phyloP scores from a whole-genome alignment of 192 early-diverging fungal genomes.

The Blastocladiella britannica region DNA sequence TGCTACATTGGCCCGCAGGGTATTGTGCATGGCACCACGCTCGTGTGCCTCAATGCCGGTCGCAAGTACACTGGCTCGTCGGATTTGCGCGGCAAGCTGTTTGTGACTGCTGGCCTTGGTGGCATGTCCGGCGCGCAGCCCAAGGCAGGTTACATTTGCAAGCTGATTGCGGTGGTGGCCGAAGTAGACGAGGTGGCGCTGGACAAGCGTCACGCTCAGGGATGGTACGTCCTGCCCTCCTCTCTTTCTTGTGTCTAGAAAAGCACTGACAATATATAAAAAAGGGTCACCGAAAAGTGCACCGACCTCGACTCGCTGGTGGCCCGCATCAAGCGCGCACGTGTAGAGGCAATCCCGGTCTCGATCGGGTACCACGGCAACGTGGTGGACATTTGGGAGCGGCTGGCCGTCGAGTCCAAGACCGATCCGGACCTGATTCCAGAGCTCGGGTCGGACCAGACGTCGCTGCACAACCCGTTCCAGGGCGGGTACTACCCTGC shows the following conservation, averaged over 20 bases:
- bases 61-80: conserved; percentile 7
- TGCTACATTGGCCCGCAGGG: conserved; percentile 13
- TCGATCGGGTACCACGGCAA: conserved; percentile 11
- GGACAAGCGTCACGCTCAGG: not conserved
- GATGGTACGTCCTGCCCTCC: no score
- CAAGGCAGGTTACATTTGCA: conserved; percentile 8
- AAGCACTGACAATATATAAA: conserved; percentile 7
- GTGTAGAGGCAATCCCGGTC: conserved; percentile 1
- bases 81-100: conserved; percentile 9
- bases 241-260: no score
- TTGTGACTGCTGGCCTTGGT: conserved; percentile 8
- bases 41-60: conserved; percentile 7
- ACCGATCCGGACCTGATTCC: conserved; percentile 5
- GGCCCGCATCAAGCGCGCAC: conserved; percentile 7
- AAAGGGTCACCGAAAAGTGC: conserved; percentile 5
- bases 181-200: conserved; percentile 6
- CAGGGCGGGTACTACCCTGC: conserved; percentile 10
- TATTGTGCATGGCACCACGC: conserved; percentile 10
- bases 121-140: conserved; percentile 11
- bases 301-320: conserved; percentile 5
- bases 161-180: conserved; percentile 8
- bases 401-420: conserved; percentile 5
- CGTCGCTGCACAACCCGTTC: conserved; percentile 11
- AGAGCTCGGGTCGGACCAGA: conserved; percentile 7
- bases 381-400: conserved; percentile 10